Base-by-base conservation (phyloP, 768 basidiomycete species). In the Antrodiella citrinella region DNA sequence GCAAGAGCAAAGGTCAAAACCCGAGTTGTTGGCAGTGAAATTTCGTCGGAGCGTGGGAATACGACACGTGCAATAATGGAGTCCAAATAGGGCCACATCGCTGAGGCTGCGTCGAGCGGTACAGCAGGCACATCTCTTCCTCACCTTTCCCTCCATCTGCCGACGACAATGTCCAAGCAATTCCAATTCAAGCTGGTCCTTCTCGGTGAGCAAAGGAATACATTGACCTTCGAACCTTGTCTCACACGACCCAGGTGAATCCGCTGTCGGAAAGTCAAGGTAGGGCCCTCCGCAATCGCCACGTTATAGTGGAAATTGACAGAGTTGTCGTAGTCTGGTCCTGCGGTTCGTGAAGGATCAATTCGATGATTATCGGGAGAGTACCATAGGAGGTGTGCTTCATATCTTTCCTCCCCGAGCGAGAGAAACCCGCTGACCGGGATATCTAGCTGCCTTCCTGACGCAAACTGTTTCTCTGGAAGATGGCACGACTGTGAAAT, bases 241-340 rank as follows among this genome's bases (percentile, higher is more conserved):
- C n/a, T 22, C 21, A 18, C 9, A 7, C 26, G 21, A 42, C 51
- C 22, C 62, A 96, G 93, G 94, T 60, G 94, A 97, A 74, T 93
- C 90, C 38, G 95, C 96, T 41, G 96, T 99, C 45, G 96, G 96
- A 47, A 99, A 99, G 76, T 91, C 87, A 53, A 91, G 89, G 90
- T 90, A 68, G 51, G 49, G 45, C 50, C 38, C 19, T 26, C 48
- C 23, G 26, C 46, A 55, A 54, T 54, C 62, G 58, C 58, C 41
- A 22, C 15, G 21, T 18, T 22, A n/a, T 22, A 19, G 10, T 18
- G n/a, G 9, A 43, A 22, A 5, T 5, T 22, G 41, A 43, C 43
- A 11, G 30, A n/a, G 26, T 15, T 54, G 43, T 53, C 40, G 49
- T 62, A 94, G 91, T 71, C 70, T 98, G 56, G 96, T 99, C 47